Base-by-base conservation (phyloP, 169 alveolate species). In the Cryptosporidium viatorum region DNA sequence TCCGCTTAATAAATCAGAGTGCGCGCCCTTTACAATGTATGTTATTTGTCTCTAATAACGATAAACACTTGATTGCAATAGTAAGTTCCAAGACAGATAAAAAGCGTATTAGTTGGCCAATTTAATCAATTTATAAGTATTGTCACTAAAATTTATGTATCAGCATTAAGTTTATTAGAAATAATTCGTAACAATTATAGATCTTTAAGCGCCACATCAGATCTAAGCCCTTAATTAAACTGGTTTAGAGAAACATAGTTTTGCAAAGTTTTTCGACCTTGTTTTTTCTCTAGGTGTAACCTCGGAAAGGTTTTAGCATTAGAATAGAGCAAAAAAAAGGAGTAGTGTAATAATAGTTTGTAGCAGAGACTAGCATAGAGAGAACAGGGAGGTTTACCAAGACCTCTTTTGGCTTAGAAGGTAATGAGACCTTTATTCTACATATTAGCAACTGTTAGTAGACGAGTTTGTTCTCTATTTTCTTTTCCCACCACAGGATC, bases 11-110 rank as follows among this genome's bases (percentile, higher is more conserved):
- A 23, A n/a, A 7, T 55, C 14, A 0, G 16, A 1, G 7, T 55
- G 14, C 67, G 67, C 67, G 67, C 67, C 62, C 1, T 14, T 48
- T 12, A 7, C 21, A 21, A 16, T 9, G 21, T 55, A 26, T 55
- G 21, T 55, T 55, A 55, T 55, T 55, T 37, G 67, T 55, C 67
- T 55, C 67, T 55, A 26, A 55, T 55, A 26, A 23, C 14, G n/a
- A 55, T 16, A 52, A 23, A 16, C 1, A 52, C 21, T 23, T 23
- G 21, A 21, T 23, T 16, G 21, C 0, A 16, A 48, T 16, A 14
- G 2, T 10, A 48, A 14, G 55, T 48, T 48, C 0, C 3, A 48
- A 48, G 55, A 48, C 55, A 48, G 55, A 16, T 23, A 23, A 3
- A 48, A 48, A 12, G 55, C 55, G 21, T 23, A 48, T 12, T 16